Evolutionary conservation across 495 filamentous ascomycete genomes (phyloP).

Genomic region (Hypomontagnella submonticulosa): DNA sequence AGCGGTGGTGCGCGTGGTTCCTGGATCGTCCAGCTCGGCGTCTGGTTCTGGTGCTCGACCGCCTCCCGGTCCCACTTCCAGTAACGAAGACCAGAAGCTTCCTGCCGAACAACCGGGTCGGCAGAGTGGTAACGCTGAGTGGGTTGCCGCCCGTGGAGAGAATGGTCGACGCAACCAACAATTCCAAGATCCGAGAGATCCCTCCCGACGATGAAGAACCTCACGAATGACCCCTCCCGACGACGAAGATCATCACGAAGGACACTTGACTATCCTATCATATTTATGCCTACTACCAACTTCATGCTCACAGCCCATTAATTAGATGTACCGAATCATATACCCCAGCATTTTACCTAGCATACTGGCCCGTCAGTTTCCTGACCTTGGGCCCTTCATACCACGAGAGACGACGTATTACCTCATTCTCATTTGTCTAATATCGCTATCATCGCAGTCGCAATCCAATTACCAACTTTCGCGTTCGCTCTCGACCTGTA

Average conservation of each 20-base stretch:
- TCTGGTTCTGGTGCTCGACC: conserved; percentile 40
- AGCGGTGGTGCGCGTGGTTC: conserved; percentile 60
- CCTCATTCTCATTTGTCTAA: conserved; percentile 44
- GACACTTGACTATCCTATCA: background rate
- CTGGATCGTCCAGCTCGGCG: conserved; percentile 39
- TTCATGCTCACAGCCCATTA: conserved; percentile 18
- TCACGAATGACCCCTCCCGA: background rate
- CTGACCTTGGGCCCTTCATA: conserved; percentile 1
- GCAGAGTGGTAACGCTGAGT: conserved; percentile 71
- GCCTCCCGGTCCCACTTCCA: conserved; percentile 28
- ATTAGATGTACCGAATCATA: conserved; percentile 41
- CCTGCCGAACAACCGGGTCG: conserved; percentile 65
- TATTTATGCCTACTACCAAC: conserved; percentile 11
- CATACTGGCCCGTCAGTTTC: conserved; percentile 22
- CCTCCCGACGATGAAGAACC: conserved; percentile 24
- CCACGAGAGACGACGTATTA: conserved; percentile 31
- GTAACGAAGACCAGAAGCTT: conserved; percentile 58
- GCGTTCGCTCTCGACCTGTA: conserved; percentile 28
- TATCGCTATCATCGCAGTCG: conserved; percentile 22
- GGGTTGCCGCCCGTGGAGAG: conserved; percentile 70
- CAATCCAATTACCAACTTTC: conserved; percentile 8
- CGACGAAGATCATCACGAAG: conserved; percentile 9
- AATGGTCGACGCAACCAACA: conserved; percentile 56
- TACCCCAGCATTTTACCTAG: conserved; percentile 37
- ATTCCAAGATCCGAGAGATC: conserved; percentile 51